These are phyloP conservation scores for Colletotrichum chlorophyti DNA, from an alignment of 2,329 filamentous ascomycete species.

Conservation along the genomic window DNA sequence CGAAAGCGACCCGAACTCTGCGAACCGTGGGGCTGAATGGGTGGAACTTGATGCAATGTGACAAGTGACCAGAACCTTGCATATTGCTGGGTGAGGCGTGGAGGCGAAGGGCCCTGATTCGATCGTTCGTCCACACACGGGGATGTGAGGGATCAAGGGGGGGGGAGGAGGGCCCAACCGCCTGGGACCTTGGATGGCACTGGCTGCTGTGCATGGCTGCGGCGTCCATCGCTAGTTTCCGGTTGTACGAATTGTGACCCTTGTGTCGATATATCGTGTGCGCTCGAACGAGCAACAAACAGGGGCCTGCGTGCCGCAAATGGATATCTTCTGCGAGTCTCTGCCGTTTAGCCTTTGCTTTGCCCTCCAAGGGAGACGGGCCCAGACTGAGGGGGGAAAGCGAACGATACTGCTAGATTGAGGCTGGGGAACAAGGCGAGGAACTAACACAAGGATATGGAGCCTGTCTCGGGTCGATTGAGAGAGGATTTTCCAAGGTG, in stretches of 20 bases:
- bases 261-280: background rate
- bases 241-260: background rate
- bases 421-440: conserved; percentile 6
- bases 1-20: too few relatives aligned
- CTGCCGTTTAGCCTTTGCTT: background rate
- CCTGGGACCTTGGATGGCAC: background rate
- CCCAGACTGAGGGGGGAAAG: background rate
- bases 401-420: too few relatives aligned
- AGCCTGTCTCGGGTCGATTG: background rate
- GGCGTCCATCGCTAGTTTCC: conserved; percentile 20
- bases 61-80: conserved; percentile 26
- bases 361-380: background rate
- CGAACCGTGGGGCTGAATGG: background rate
- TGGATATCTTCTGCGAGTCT: too few relatives aligned
- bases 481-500: background rate
- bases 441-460: background rate
- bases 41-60: conserved; percentile 4
- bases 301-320: too few relatives aligned
- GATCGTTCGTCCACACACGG: background rate
- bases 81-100: conserved; percentile 2
- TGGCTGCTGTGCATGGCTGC: background rate
- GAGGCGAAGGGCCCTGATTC: background rate
- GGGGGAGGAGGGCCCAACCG: background rate
- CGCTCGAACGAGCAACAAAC: too few relatives aligned
- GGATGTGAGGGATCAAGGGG: background rate